phyloP scores from a whole-genome alignment of 1,284 basidiomycete genomes.

The Pyrrhoderma lamaoense region DNA sequence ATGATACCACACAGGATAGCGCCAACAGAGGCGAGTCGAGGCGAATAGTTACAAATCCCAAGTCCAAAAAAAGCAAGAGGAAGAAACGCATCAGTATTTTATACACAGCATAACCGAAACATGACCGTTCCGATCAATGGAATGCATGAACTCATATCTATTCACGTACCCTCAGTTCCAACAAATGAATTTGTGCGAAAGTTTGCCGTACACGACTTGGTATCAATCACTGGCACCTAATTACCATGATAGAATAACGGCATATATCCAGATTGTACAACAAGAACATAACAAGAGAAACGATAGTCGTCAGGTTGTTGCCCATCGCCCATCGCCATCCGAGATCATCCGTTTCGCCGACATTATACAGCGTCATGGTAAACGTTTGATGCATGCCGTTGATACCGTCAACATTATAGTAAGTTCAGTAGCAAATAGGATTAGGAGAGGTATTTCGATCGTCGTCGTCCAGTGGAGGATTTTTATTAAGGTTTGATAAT shows the following conservation, averaged over 20 bases:
- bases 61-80: neutral
- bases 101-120: constrained; percentile 1
- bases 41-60: neutral
- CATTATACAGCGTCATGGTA: neutral
- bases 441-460: too few species aligned
- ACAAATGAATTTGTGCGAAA: constrained; percentile 99
- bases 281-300: constrained; percentile 1
- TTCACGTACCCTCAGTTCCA: constrained; percentile 82
- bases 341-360: constrained; percentile 7
- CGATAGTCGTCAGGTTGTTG: neutral
- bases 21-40: neutral
- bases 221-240: constrained; percentile 88
- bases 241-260: constrained; percentile 7
- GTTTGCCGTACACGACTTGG: constrained; percentile 94
- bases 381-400: too few species aligned
- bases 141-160: neutral
- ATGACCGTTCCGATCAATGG: neutral
- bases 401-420: too few species aligned
- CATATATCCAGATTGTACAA: neutral
- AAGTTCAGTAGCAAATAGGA: neutral
- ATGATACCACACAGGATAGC: neutral
- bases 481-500: constrained; percentile 9
- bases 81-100: constrained; percentile 1
- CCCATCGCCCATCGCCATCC: constrained; percentile 4
- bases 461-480: constrained; percentile 5